These are phyloP conservation scores for Achlya hypogyna DNA, from an alignment of 352 stramenopile genomes.

Conservation along the genomic window DNA sequence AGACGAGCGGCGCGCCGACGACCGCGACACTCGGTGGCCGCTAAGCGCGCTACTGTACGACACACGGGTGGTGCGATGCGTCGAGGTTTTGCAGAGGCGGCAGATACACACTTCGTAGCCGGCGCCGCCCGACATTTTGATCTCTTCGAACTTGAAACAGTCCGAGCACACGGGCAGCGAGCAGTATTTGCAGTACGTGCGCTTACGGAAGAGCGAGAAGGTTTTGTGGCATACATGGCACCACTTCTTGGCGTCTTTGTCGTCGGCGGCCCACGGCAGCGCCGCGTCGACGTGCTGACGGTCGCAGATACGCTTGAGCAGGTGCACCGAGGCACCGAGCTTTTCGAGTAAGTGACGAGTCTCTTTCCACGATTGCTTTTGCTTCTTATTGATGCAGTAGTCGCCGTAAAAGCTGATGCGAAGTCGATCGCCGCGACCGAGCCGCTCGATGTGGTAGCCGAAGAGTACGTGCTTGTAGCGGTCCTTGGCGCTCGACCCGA, in stretches of 20 bases:
- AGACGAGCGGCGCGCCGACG: not conserved
- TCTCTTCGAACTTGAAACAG: not conserved
- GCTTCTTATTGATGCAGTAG: not conserved
- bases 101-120: not conserved
- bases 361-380: constrained; percentile 13
- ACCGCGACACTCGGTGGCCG: not conserved
- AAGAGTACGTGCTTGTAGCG: constrained; percentile 18
- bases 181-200: constrained; percentile 2
- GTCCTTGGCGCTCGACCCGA: not conserved
- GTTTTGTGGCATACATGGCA: constrained; percentile 9
- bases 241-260: not conserved
- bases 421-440: not conserved
- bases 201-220: constrained; percentile 14
- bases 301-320: constrained; percentile 2
- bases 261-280: not conserved
- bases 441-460: constrained; percentile 7
- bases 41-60: too few species aligned
- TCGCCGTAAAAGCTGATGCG: constrained; percentile 20
- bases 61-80: not conserved
- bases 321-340: not conserved
- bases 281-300: not conserved
- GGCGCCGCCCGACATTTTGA: not conserved
- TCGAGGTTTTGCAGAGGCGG: constrained; percentile 4
- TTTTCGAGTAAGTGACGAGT: constrained; percentile 9
- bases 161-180: constrained; percentile 1